Evolutionary conservation across 352 stramenopile species (phyloP), one percentile per base, ranked within the genome.

Genomic region (Pythium volutum): DNA sequence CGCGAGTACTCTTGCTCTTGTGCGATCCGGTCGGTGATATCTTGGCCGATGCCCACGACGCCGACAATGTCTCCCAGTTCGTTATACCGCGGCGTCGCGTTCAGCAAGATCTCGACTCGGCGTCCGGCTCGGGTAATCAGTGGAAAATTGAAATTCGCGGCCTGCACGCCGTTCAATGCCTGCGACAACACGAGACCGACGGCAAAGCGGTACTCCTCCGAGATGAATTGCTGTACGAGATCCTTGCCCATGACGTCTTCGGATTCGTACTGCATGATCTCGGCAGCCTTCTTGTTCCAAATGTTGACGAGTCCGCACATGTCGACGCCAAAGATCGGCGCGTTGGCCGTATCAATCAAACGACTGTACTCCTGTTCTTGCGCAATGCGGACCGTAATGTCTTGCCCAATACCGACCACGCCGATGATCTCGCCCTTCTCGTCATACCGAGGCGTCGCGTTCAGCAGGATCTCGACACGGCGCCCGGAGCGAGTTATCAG

Each of bases 211-310:
- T 95, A 89, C 14, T 89, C 74, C 29, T 88, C 74, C 14, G 78
- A 87, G 34, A 98, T 96, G 59, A 97, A 97, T 48, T 94, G 75
- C 29, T 95, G 70, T 7, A 98, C 88, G 15, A 98, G 66, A 16
- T 91, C 75, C 47, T 88, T 77, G 9, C 84, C 91, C 51, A 98
- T 92, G 7, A 95, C 92, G 55, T 98, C 91, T 27, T 95, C 71
- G 9, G 84, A 76, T 16, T 75, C 73, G 66, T 93, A 97, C 62
- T 96, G 90, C 14, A 84, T 97, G 57, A 95, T 91, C 39, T 94
- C 91, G 2, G 81, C 81, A 0, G 84, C 89, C 55, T 96, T 97
- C 42, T 96, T 74, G 67, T 98, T 96, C 87, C 87, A 96, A 67
- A 94, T 93, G 55, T 93, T 94, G 22, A 96, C 84, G 20, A 83